Evolutionary conservation across 228 moss, liverwort and hornwort genomes (phyloP).

Genomic region (Sphagnum fallax): DNA sequence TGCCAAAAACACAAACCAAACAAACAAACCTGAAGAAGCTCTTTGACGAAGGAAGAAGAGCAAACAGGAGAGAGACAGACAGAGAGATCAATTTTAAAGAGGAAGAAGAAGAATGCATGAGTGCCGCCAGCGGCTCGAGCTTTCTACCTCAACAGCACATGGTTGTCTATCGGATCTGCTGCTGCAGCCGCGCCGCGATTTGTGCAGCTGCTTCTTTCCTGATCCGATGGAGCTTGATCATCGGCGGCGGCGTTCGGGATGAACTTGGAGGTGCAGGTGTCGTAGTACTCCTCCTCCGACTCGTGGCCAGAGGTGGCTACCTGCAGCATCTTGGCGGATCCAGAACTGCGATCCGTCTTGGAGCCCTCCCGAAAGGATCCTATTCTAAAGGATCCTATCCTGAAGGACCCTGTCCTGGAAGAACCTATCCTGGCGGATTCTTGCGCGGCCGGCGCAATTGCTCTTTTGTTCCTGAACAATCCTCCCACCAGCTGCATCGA

Average conservation of each 20-base stretch:
- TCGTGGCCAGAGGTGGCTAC: conserved; percentile 10
- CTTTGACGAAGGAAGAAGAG: neutral
- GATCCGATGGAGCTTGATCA: conserved; percentile 12
- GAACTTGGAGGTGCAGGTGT: conserved; percentile 46
- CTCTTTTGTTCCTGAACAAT: too few relatives aligned
- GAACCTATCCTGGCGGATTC: conserved; percentile 38
- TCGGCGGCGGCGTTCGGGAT: conserved; percentile 27
- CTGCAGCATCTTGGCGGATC: conserved; percentile 18
- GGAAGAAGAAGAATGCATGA: neutral
- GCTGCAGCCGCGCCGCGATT: too few relatives aligned
- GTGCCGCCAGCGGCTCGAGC: too few relatives aligned
- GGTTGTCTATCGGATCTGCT: conserved; percentile 23
- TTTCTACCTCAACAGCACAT: conserved; percentile 17
- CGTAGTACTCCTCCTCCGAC: conserved; percentile 43
- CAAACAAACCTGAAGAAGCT: too few relatives aligned
- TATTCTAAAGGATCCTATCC: conserved; percentile 45
- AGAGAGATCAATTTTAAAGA: neutral
- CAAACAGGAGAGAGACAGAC: neutral
- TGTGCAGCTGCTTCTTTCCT: too few relatives aligned
- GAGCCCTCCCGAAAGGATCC: conserved; percentile 19
- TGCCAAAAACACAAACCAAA: conserved; percentile 4
- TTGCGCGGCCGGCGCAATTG: too few relatives aligned
- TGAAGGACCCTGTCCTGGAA: conserved; percentile 45
- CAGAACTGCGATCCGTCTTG: conserved; percentile 30
- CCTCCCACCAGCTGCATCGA: too few relatives aligned